Conservation (phyloP, 2,329 filamentous ascomycete species). For the Herpotrichia juniperi region DNA sequence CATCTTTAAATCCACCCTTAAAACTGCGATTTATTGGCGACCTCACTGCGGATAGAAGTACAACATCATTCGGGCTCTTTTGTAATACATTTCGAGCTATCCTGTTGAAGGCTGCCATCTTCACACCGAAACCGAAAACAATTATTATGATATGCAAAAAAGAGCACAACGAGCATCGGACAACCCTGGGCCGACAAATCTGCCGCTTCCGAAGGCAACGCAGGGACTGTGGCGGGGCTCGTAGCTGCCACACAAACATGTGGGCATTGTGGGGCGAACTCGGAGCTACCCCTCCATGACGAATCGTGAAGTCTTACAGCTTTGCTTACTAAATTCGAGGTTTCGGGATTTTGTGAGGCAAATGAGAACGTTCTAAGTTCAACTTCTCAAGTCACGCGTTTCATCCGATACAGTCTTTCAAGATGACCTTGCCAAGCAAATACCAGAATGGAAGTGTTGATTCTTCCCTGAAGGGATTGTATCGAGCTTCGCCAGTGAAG, state of each 20-base stretch:
- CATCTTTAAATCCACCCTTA: slow-evolving; percentile 96
- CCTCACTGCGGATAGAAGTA: slow-evolving; percentile 87
- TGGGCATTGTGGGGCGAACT: slow-evolving; percentile 38
- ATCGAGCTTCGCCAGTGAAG: slow-evolving; percentile 44
- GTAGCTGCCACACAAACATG: too few species aligned
- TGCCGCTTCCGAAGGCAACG: slow-evolving; percentile 26
- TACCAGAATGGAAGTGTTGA: slow-evolving; percentile 43
- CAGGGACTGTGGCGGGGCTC: slow-evolving; percentile 38
- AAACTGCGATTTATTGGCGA: slow-evolving; percentile 85
- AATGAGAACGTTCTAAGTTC: not conserved
- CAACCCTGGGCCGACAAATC: slow-evolving; percentile 15
- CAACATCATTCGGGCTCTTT: slow-evolving; percentile 92
- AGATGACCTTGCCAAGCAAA: slow-evolving; percentile 41
- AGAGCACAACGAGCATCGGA: not conserved
- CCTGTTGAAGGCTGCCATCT: slow-evolving; percentile 38
- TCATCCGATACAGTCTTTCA: slow-evolving; percentile 2
- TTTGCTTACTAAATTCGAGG: slow-evolving; percentile 3
- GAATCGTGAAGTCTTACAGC: slow-evolving; percentile 20
- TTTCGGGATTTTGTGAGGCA: not conserved
- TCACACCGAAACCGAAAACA: slow-evolving; percentile 4
- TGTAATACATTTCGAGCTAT: slow-evolving; percentile 66
- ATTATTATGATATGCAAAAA: slow-evolving; percentile 14
- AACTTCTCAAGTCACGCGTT: not conserved
- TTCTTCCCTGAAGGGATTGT: slow-evolving; percentile 38
- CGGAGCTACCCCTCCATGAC: slow-evolving; percentile 36